phyloP scores from a whole-genome alignment of 345 rosid genomes.

The Salix viminalis region DNA sequence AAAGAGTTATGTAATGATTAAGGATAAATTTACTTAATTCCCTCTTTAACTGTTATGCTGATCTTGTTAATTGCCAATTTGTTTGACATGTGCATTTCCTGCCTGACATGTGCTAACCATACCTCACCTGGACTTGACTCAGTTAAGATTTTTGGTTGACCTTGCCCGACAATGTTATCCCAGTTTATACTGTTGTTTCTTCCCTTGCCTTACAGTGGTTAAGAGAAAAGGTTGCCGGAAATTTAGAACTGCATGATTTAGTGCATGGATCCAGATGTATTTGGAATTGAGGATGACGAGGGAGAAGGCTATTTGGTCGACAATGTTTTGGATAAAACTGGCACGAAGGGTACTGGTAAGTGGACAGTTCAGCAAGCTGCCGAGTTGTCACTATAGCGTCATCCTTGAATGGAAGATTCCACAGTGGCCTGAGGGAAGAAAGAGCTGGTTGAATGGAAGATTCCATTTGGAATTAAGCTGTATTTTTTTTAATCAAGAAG shows the following conservation, averaged over 20 bases:
- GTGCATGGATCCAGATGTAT: not conserved
- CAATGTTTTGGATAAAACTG: conserved; percentile 24
- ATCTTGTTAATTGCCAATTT: not conserved
- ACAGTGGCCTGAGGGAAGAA: conserved; percentile 21
- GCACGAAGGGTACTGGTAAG: conserved; percentile 21
- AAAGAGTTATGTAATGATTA: not conserved
- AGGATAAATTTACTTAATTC: not conserved
- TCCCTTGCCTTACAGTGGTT: not conserved
- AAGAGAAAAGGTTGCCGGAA: not conserved
- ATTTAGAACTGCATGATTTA: not conserved
- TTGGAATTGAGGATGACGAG: conserved; percentile 16
- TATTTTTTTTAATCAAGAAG: conserved; percentile 13
- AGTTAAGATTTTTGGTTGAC: not conserved
- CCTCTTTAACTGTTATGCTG: not conserved
- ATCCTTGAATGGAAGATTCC: conserved; percentile 18
- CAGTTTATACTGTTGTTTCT: no score
- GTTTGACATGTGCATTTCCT: not conserved
- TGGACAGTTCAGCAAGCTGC: conserved; percentile 28
- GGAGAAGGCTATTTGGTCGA: conserved; percentile 22
- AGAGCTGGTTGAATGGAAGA: not conserved
- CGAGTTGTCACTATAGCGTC: conserved; percentile 25
- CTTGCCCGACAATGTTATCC: not conserved
- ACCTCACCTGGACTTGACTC: not conserved
- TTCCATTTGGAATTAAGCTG: not conserved
- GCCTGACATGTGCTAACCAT: not conserved